Evolutionary conservation across 805 yeast species (phyloP).

Genomic region (Teunomyces lycoperdinae): DNA sequence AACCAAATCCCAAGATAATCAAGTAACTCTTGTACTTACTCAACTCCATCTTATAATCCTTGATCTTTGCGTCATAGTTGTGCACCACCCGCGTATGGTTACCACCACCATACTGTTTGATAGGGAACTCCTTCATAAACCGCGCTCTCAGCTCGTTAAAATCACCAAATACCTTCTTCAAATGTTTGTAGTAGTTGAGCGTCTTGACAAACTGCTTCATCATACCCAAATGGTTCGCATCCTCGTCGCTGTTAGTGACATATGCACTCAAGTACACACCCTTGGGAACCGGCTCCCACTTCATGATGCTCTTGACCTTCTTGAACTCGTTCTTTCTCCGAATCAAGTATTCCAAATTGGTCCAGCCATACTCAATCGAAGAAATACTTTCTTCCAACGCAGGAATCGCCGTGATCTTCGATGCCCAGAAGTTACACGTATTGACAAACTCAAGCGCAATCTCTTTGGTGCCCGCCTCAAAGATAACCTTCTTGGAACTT

Average conservation of each 20-base stretch:
- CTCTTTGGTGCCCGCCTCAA: conserved; percentile 64
- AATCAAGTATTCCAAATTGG: conserved; percentile 34
- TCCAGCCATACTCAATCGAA: conserved; percentile 85
- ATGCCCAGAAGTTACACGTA: conserved; percentile 89
- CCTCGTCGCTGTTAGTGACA: conserved; percentile 17
- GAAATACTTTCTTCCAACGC: conserved; percentile 63
- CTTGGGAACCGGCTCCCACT: conserved; percentile 43
- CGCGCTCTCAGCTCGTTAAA: conserved; percentile 28
- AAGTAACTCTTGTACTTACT: conserved; percentile 46
- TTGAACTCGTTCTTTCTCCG: conserved; percentile 27
- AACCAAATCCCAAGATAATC: conserved; percentile 44
- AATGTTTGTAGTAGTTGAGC: conserved; percentile 38
- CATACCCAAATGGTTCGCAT: conserved; percentile 35
- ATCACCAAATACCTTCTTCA: conserved; percentile 32
- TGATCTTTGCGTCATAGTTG: conserved; percentile 42
- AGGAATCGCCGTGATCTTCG: conserved; percentile 79
- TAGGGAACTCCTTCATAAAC: conserved; percentile 30
- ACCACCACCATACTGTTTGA: conserved; percentile 13
- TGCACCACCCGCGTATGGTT: conserved; percentile 35
- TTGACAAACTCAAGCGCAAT: conserved; percentile 68
- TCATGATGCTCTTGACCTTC: conserved; percentile 31
- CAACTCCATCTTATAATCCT: conserved; percentile 44
- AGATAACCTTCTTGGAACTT: conserved; percentile 45
- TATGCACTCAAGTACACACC: conserved; percentile 42
- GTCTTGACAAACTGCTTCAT: conserved; percentile 44